A percentile compares a stretch with the other conserved stretches of the same genome.
These are phyloP conservation scores for Eucalyptus lansdowneana DNA, from an alignment of 345 rosid genomes.

Conservation along the genomic window DNA sequence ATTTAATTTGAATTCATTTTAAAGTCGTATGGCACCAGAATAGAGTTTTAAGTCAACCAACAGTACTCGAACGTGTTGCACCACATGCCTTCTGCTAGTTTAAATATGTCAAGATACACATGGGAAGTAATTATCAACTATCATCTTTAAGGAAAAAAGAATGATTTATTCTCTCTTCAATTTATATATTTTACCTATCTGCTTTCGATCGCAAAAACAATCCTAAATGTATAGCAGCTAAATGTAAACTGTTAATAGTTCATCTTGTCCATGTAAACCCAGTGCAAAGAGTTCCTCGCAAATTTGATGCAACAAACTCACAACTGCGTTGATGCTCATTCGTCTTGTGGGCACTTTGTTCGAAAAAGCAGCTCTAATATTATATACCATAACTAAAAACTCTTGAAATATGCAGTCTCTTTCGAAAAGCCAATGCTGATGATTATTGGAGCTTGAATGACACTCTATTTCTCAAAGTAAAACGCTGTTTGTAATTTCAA, in stretches of 20 bases:
- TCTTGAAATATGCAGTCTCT: not conserved
- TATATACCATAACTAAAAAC: not conserved
- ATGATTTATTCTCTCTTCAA: not conserved
- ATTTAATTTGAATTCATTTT: not conserved
- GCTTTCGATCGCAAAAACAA: not conserved
- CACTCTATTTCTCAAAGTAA: not conserved
- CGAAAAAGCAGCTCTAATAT: not conserved
- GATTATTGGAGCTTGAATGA: not conserved
- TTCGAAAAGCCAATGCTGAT: not conserved
- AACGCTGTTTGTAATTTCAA: not conserved
- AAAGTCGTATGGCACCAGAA: not conserved
- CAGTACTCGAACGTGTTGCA: not conserved
- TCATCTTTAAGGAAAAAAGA: not conserved
- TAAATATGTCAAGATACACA: not conserved
- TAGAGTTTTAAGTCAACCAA: not conserved
- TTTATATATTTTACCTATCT: not conserved
- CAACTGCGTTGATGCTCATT: not conserved
- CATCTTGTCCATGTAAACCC: not conserved
- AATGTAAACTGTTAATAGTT: not conserved
- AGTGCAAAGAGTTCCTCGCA: not conserved
- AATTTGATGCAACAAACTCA: not conserved
- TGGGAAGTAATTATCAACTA: not conserved
- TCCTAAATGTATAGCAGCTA: not conserved
- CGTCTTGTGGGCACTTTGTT: not conserved
- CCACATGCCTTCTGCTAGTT: not conserved